These are phyloP conservation scores for Ceratocystis lukuohia DNA, from an alignment of 2,329 filamentous ascomycete genomes.

Conservation along the genomic window DNA sequence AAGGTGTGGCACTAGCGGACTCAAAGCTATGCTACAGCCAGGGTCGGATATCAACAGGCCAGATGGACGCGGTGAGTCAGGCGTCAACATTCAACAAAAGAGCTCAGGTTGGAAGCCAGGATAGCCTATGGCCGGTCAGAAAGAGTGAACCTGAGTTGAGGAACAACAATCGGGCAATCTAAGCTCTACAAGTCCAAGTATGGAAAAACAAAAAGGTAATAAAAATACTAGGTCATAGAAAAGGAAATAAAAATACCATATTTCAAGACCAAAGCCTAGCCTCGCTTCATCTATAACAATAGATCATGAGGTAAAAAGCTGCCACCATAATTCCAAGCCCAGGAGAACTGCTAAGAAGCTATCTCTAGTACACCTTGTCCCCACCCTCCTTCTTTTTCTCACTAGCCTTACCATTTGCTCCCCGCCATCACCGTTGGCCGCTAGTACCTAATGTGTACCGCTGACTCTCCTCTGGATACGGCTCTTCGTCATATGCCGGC, in stretches of 20 bases:
- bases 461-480: slow-evolving; percentile 13
- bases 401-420: not conserved
- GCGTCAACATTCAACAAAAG: not conserved
- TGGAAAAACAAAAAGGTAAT: slow-evolving; percentile 20
- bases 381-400: not conserved
- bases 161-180: not conserved
- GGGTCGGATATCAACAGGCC: not conserved
- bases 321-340: not conserved
- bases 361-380: not conserved
- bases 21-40: not conserved
- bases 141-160: not conserved
- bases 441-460: not conserved
- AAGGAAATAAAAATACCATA: not conserved
- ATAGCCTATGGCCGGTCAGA: not conserved
- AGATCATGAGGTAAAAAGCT: not conserved
- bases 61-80: not conserved
- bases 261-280: not conserved
- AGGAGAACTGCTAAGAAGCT: not conserved
- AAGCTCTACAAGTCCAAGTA: not conserved
- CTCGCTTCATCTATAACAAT: not conserved
- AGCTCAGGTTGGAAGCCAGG: slow-evolving; percentile 3
- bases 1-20: not conserved
- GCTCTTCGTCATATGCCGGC: slow-evolving; percentile 7
- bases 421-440: not conserved
- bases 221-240: not conserved